These are phyloP conservation scores for Podospora conica DNA, from an alignment of 495 filamentous ascomycete species.

Conservation along the genomic window DNA sequence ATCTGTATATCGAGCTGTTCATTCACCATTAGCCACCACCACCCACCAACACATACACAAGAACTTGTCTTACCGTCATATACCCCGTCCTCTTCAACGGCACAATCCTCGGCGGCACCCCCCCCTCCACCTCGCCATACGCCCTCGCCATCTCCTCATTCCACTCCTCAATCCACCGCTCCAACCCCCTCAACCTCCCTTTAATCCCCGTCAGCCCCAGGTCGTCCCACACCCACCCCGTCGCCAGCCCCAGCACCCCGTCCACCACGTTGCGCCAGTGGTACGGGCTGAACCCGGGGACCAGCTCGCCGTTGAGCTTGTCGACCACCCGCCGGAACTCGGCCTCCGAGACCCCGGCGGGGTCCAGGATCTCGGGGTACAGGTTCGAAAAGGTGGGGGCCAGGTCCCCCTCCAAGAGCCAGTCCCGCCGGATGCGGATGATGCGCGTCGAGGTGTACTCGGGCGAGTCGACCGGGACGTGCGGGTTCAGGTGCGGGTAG, in stretches of 20 bases:
- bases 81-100: conserved; percentile 77
- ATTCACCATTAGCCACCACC: conserved; percentile 3
- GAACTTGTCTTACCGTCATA: conserved; percentile 60
- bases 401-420: conserved; percentile 84
- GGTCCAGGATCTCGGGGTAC: conserved; percentile 92
- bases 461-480: conserved; percentile 69
- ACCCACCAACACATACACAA: not conserved
- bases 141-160: conserved; percentile 59
- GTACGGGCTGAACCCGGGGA: conserved; percentile 69
- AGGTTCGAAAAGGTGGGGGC: conserved; percentile 89
- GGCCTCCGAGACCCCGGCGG: conserved; percentile 66
- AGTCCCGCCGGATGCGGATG: conserved; percentile 86
- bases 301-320: conserved; percentile 65
- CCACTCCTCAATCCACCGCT: conserved; percentile 75
- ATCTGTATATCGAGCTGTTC: conserved; percentile 35
- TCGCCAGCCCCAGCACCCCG: conserved; percentile 65
- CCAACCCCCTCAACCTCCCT: conserved; percentile 56
- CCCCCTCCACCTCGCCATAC: conserved; percentile 42
- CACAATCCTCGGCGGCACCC: conserved; percentile 61
- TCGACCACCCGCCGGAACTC: conserved; percentile 77
- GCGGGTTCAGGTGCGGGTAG: conserved; percentile 87
- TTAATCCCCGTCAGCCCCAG: conserved; percentile 68
- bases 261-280: conserved; percentile 66
- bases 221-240: conserved; percentile 93
- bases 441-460: conserved; percentile 75